These are phyloP conservation scores for Phanerochaete sordida DNA, from an alignment of 768 basidiomycete species.

Conservation along the genomic window DNA sequence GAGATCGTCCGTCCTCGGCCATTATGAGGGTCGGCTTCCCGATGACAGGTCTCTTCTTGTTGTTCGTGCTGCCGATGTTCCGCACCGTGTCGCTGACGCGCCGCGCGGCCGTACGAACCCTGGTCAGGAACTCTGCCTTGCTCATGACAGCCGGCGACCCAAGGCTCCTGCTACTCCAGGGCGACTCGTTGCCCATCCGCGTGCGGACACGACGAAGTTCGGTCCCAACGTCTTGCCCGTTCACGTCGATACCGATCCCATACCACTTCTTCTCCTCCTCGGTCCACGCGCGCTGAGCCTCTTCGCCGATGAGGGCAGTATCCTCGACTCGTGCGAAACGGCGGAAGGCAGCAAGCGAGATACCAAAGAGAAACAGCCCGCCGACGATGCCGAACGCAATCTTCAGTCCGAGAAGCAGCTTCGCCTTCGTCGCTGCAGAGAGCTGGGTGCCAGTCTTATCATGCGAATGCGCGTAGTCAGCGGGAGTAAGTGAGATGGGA, in stretches of 20 bases:
- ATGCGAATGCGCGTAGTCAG: constrained; percentile 35
- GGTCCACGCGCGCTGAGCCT: constrained; percentile 53
- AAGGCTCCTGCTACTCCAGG: not conserved
- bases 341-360: constrained; percentile 52
- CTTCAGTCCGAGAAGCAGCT: constrained; percentile 53
- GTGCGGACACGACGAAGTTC: not conserved
- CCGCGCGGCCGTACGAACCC: constrained; percentile 59
- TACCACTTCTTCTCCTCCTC: constrained; percentile 71
- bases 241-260: constrained; percentile 39
- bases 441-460: constrained; percentile 22
- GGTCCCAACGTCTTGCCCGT: not conserved
- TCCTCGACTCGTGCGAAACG: constrained; percentile 57
- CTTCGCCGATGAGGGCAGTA: constrained; percentile 56
- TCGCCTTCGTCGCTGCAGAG: constrained; percentile 41
- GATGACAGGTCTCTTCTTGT: constrained; percentile 40
- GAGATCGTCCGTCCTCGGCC: constrained; percentile 15
- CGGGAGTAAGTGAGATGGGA: constrained; percentile 42
- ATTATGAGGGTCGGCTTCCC: constrained; percentile 52
- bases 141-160: constrained; percentile 57
- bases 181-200: constrained; percentile 14
- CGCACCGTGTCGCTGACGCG: constrained; percentile 63
- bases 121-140: constrained; percentile 67
- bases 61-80: constrained; percentile 15
- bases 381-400: constrained; percentile 63
- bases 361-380: constrained; percentile 50